A percentile compares a stretch with the other conserved stretches of the same genome.
These are phyloP conservation scores for Psilocybe cyanescens DNA, from an alignment of 768 basidiomycete species.

Conservation along the genomic window DNA sequence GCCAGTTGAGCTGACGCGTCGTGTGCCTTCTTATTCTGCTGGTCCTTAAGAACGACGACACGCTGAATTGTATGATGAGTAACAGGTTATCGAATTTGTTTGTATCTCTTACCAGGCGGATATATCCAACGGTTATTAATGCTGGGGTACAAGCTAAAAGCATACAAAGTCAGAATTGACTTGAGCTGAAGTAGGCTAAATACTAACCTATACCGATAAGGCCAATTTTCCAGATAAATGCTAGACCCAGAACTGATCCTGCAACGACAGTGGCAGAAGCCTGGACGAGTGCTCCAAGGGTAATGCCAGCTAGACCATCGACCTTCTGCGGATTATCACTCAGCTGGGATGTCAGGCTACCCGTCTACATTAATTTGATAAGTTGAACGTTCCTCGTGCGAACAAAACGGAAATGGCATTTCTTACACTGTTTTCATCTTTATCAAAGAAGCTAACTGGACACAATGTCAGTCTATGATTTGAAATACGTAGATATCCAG, in stretches of 20 bases:
- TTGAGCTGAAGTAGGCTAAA: background rate
- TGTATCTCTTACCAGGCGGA: constrained; percentile 63
- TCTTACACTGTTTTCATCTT: constrained; percentile 78
- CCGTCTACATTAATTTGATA: constrained; percentile 51
- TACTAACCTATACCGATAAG: constrained; percentile 80
- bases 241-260: constrained; percentile 80
- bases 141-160: constrained; percentile 66
- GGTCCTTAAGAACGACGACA: constrained; percentile 88
- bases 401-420: background rate
- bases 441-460: constrained; percentile 85
- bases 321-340: constrained; percentile 91
- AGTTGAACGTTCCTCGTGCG: constrained; percentile 7
- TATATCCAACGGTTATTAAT: constrained; percentile 74
- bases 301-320: constrained; percentile 84
- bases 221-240: constrained; percentile 76
- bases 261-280: constrained; percentile 65
- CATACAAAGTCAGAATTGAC: background rate
- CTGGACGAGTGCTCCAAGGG: constrained; percentile 87
- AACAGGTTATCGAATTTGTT: background rate
- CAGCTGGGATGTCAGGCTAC: constrained; percentile 75
- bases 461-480: constrained; percentile 1
- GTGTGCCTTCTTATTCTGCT: constrained; percentile 79
- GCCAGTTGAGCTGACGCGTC: constrained; percentile 85
- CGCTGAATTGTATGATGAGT: constrained; percentile 37
- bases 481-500: constrained; percentile 17